Evolutionary conservation across 1,139 yeast genomes (phyloP).

Genomic region (Candida tropicalis): DNA sequence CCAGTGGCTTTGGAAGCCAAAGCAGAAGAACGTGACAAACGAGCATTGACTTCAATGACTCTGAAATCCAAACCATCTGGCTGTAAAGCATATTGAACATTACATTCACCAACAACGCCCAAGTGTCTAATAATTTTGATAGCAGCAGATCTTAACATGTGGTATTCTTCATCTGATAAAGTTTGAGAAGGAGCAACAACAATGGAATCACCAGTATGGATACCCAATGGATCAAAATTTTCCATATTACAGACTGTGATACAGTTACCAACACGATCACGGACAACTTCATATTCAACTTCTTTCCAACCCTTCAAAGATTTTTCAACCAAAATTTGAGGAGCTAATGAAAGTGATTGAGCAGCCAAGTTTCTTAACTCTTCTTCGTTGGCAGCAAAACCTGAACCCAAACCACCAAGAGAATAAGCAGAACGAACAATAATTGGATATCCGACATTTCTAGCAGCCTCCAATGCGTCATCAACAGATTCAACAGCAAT

Average conservation of each 20-base stretch:
- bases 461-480: conserved; percentile 89
- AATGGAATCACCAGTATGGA: conserved; percentile 98
- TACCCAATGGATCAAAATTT: conserved; percentile 96
- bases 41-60: conserved; percentile 96
- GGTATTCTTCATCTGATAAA: conserved; percentile 93
- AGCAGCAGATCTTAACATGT: conserved; percentile 97
- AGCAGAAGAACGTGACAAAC: conserved; percentile 96
- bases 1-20: conserved; percentile 99
- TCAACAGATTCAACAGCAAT: conserved; percentile 93
- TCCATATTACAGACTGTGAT: conserved; percentile 99
- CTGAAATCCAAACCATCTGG: conserved; percentile 95
- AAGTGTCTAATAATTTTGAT: conserved; percentile 95
- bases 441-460: conserved; percentile 87
- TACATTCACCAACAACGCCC: conserved; percentile 99
- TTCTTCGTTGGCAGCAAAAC: conserved; percentile 82
- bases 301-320: conserved; percentile 99
- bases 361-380: conserved; percentile 49
- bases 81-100: conserved; percentile 94
- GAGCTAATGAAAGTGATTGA: conserved; percentile 81
- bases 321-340: conserved; percentile 94
- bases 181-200: conserved; percentile 99
- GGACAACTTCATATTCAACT: conserved; percentile 97
- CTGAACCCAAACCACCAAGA: conserved; percentile 97
- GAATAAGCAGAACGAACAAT: conserved; percentile 98
- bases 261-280: conserved; percentile 96